A percentile compares a stretch with the other conserved stretches of the same genome.
These are phyloP conservation scores for Botrytis porri DNA, from an alignment of 2,329 filamentous ascomycete genomes.

Conservation along the genomic window DNA sequence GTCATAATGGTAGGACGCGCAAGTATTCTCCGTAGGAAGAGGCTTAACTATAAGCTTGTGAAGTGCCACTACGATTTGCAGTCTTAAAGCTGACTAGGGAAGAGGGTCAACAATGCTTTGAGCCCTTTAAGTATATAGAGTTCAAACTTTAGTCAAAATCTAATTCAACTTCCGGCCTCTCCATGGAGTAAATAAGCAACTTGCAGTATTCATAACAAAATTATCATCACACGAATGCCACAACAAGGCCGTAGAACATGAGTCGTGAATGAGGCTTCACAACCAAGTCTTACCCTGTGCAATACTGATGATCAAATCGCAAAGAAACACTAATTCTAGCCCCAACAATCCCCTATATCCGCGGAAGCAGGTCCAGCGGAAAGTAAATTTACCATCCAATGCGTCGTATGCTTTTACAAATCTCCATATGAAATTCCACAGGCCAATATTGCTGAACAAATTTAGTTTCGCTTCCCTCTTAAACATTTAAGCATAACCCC, in stretches of 20 bases:
- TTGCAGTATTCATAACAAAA: neutral
- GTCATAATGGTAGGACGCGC: neutral
- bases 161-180: neutral
- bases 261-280: too few relatives aligned
- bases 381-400: neutral
- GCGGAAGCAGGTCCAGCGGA: neutral
- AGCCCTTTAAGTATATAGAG: neutral
- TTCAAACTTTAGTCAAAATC: neutral
- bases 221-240: neutral
- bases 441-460: neutral
- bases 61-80: neutral
- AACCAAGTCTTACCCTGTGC: neutral
- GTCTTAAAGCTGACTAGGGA: too few relatives aligned
- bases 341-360: neutral
- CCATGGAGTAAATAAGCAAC: neutral
- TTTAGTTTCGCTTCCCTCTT: neutral
- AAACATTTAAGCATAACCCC: neutral
- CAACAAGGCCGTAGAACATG: neutral
- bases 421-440: neutral
- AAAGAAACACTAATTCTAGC: neutral
- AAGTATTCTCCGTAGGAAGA: neutral
- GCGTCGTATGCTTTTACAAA: conserved; percentile 1
- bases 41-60: neutral
- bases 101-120: neutral
- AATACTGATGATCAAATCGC: neutral